phyloP scores from a whole-genome alignment of 108 stramenopile genomes.

The Parietichytrium sp. region DNA sequence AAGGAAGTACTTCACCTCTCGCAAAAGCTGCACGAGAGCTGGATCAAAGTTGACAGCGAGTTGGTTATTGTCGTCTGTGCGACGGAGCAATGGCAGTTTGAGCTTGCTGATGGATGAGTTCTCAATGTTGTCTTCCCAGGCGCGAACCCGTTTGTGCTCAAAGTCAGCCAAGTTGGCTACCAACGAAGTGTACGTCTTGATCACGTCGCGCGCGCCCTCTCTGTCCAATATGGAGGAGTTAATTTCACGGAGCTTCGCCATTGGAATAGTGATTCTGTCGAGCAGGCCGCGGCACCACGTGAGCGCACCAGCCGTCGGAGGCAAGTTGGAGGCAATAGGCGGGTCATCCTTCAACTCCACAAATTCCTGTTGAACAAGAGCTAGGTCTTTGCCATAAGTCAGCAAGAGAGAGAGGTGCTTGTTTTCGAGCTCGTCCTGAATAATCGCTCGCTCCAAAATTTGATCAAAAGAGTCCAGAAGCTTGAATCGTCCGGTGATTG shows the following conservation, averaged over 20 bases:
- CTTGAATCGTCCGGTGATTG: constrained; percentile 48
- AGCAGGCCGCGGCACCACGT: constrained; percentile 54
- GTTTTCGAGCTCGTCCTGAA: constrained; percentile 55
- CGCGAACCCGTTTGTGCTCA: constrained; percentile 48
- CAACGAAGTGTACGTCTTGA: constrained; percentile 50
- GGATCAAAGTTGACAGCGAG: constrained; percentile 59
- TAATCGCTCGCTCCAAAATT: constrained; percentile 43
- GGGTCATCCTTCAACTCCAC: constrained; percentile 34
- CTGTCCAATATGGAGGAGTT: constrained; percentile 50
- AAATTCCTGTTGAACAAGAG: constrained; percentile 46
- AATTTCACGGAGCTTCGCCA: constrained; percentile 48
- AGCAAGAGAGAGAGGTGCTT: constrained; percentile 46
- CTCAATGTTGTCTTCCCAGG: constrained; percentile 53
- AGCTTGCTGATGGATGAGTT: constrained; percentile 48
- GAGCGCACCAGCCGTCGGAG: constrained; percentile 56
- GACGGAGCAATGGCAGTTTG: constrained; percentile 47
- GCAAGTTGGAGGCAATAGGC: constrained; percentile 47
- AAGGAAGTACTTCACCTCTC: constrained; percentile 62
- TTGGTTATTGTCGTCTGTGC: neutral
- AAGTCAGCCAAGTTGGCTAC: constrained; percentile 50
- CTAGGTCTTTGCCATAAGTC: constrained; percentile 39
- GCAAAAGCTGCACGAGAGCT: constrained; percentile 49
- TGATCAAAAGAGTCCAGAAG: constrained; percentile 53
- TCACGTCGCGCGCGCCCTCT: constrained; percentile 52
- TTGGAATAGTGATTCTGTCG: constrained; percentile 48